phyloP scores from a whole-genome alignment of 2,329 filamentous ascomycete genomes.

The Shiraia bambusicola region DNA sequence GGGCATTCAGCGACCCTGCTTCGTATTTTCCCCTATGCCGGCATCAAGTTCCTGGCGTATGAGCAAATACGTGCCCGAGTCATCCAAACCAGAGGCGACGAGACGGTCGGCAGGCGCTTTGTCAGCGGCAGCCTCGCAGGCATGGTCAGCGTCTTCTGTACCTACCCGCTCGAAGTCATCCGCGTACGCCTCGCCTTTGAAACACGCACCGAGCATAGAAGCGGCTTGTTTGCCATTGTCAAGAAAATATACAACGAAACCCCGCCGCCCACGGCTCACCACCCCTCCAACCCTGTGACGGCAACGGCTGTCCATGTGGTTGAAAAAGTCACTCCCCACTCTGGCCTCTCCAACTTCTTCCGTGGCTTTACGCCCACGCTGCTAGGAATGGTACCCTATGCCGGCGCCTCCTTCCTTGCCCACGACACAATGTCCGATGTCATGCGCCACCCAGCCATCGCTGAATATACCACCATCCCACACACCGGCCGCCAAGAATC shows the following conservation, averaged over 20 bases:
- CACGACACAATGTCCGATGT: conserved; percentile 89
- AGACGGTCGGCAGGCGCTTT: conserved; percentile 77
- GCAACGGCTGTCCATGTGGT: conserved; percentile 48
- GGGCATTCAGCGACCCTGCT: conserved; percentile 93
- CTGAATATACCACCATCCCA: conserved; percentile 73
- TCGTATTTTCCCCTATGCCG: conserved; percentile 95
- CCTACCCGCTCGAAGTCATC: conserved; percentile 91
- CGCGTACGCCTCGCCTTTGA: conserved; percentile 93
- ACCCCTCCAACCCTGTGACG: conserved; percentile 44
- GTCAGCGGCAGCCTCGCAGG: conserved; percentile 75
- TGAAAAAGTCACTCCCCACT: conserved; percentile 58
- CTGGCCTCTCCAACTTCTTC: conserved; percentile 87
- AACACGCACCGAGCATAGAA: conserved; percentile 72
- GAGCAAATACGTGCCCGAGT: conserved; percentile 85
- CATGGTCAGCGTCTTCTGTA: conserved; percentile 90
- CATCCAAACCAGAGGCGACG: conserved; percentile 70
- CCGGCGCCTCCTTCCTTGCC: conserved; percentile 90
- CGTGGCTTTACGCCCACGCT: conserved; percentile 88
- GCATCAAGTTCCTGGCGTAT: conserved; percentile 97
- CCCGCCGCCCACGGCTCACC: conserved; percentile 36
- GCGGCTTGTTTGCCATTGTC: conserved; percentile 74
- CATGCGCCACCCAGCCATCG: conserved; percentile 68
- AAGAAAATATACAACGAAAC: conserved; percentile 83
- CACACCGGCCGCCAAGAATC: conserved; percentile 49
- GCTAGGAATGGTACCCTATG: conserved; percentile 94